phyloP scores from a whole-genome alignment of 768 basidiomycete species.

The Kwoniella botswanensis region DNA sequence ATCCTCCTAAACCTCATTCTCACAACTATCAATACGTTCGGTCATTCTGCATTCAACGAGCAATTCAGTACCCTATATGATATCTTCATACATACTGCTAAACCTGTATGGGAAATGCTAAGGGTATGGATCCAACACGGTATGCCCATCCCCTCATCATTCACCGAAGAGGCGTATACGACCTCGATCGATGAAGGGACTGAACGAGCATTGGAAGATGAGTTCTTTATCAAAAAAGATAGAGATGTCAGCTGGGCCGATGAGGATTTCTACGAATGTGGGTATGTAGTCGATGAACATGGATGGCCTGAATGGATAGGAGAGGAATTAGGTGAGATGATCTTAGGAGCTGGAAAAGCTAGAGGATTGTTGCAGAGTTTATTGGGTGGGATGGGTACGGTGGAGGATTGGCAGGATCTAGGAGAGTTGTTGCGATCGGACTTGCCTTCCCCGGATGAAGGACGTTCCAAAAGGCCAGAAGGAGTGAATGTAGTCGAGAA shows the following conservation, averaged over 20 bases:
- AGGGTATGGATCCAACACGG: constrained; percentile 42
- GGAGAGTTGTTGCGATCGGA: constrained; percentile 9
- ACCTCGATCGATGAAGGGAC: constrained; percentile 13
- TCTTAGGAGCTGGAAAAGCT: constrained; percentile 50
- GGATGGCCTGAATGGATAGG: constrained; percentile 48
- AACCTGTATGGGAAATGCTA: constrained; percentile 40
- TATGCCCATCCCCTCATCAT: constrained; percentile 42
- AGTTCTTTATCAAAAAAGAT: constrained; percentile 46
- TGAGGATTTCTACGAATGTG: constrained; percentile 52
- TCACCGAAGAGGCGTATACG: constrained; percentile 7
- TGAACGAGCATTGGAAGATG: constrained; percentile 31
- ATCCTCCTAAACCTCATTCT: constrained; percentile 37
- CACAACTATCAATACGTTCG: constrained; percentile 2
- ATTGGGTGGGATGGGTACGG: neutral
- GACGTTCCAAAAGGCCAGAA: neutral
- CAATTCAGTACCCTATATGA: neutral
- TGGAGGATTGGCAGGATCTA: constrained; percentile 22
- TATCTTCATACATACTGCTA: constrained; percentile 34
- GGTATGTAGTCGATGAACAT: constrained; percentile 29
- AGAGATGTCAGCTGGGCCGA: constrained; percentile 51
- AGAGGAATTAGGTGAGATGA: constrained; percentile 12
- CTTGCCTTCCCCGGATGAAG: neutral
- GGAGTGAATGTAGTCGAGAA: constrained; percentile 11
- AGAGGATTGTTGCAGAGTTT: constrained; percentile 38
- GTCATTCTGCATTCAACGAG: neutral